Evolutionary conservation across 139 green algal genomes (phyloP), one percentile per base, ranked within the genome.

Genomic region (Tetradesmus lagerheimii): DNA sequence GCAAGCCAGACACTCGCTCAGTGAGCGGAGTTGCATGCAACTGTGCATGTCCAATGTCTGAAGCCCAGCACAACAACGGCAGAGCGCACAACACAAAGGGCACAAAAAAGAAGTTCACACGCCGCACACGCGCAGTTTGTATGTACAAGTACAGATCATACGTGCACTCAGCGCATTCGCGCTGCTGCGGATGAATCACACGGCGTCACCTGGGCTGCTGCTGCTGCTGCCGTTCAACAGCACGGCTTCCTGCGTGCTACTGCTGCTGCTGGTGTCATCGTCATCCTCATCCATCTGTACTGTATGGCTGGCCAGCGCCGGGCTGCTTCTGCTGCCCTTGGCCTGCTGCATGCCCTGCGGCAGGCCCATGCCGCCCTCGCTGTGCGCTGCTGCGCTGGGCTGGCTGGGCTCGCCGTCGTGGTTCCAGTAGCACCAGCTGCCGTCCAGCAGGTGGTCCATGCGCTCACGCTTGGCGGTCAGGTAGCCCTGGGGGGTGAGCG

Each of bases 391-490:
- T 31, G 74, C 43, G n/a, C 27, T 86, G 27, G 89, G 89, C 82
- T 90, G 89, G 14, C 41, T 87, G 47, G 94, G 93, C 88, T 97
- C 94, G n/a, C 94, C 95, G 41, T 94, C 92, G 81, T 97, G 93
- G 76, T 96, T 91, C 93, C 93, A 95, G 81, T 90, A 95, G 90
- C 91, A 93, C 88, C 94, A 97, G 86, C 80, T 82, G 41, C 90
- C 90, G n/a, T 94, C 76, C n/a, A 96, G 90, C 85, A 95, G 76
- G 88, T 97, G 95, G 66, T 95, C 93, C 95, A 97, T 97, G 77
- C 95, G 92, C 27, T 94, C 88, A 35, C 90, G 88, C 92, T 97
- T 97, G 80, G 93, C 92, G 16, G 94, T 88, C 85, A 96, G 67
- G 88, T 96, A 96, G 43, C 86, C 93, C 93, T 93, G 62, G 57